A percentile compares a stretch with the other conserved stretches of the same genome.
Evolutionary conservation across 768 basidiomycete genomes (phyloP).

Genomic region (Tulasnella sp.): DNA sequence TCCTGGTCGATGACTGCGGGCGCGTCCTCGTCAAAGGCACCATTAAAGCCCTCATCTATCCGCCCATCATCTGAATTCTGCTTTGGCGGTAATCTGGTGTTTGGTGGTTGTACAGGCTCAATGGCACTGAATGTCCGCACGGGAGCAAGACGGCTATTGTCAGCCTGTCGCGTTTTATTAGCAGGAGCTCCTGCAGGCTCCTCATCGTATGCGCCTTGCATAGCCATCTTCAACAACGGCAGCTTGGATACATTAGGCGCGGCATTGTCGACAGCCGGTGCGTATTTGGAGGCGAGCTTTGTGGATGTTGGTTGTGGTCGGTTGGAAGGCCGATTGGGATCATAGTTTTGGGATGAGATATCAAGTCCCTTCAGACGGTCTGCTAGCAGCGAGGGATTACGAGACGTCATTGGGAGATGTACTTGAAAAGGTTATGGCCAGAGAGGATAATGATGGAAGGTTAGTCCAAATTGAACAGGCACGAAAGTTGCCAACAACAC

Average conservation of each 20-base stretch:
- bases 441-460: no score
- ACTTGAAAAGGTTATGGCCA: no score
- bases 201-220: neutral
- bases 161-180: neutral
- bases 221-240: constrained; percentile 1
- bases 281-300: constrained; percentile 9
- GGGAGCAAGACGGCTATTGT: neutral
- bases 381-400: neutral
- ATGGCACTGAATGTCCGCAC: neutral
- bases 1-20: constrained; percentile 69
- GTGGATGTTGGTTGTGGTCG: neutral
- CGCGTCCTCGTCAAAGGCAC: constrained; percentile 54
- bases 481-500: no score
- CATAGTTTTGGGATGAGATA: neutral
- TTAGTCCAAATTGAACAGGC: no score
- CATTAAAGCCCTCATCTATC: constrained; percentile 92
- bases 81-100: neutral
- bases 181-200: neutral
- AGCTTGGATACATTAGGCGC: neutral
- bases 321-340: neutral
- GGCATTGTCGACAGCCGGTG: neutral
- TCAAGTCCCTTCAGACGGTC: constrained; percentile 5
- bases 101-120: neutral
- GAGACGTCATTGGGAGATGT: no score
- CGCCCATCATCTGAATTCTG: constrained; percentile 61